A percentile compares a stretch with the other conserved stretches of the same genome.
Conservation (phyloP, 1,284 basidiomycete species). For the Ustilago lituana region DNA sequence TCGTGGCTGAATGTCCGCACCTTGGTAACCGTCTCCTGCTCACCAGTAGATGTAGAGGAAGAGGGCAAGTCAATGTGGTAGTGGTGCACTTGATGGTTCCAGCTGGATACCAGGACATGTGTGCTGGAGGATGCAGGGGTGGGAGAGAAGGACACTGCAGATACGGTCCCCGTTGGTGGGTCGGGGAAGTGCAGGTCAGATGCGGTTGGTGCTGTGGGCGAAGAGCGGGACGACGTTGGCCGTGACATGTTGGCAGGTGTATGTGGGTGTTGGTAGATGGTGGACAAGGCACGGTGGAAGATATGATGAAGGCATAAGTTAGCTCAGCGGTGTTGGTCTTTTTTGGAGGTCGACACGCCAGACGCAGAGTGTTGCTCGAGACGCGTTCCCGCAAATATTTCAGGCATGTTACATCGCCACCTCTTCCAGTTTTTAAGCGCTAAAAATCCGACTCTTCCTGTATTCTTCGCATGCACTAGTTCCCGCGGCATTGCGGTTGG, state of each 20-base stretch:
- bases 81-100: slow-evolving; percentile 60
- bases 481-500: no score
- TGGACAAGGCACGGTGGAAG: not conserved
- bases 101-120: slow-evolving; percentile 56
- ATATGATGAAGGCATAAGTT: not conserved
- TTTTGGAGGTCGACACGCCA: not conserved
- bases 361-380: slow-evolving; percentile 6
- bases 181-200: slow-evolving; percentile 24
- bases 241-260: slow-evolving; percentile 6
- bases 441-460: no score
- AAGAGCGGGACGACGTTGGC: slow-evolving; percentile 31
- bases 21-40: slow-evolving; percentile 7
- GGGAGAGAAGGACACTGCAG: slow-evolving; percentile 46
- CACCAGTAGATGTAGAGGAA: not conserved
- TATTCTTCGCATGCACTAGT: no score
- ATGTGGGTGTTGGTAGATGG: slow-evolving; percentile 6
- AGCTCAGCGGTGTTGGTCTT: slow-evolving; percentile 12
- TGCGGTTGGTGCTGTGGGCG: slow-evolving; percentile 1
- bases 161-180: slow-evolving; percentile 45
- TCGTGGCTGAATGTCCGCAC: slow-evolving; percentile 59
- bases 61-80: slow-evolving; percentile 34
- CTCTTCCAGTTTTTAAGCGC: not conserved
- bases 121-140: slow-evolving; percentile 4
- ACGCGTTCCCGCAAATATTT: no score
- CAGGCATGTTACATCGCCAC: not conserved